These are phyloP conservation scores for Acanthamoeba polyphaga DNA, from an alignment of 208 protist genomes.

Conservation along the genomic window DNA sequence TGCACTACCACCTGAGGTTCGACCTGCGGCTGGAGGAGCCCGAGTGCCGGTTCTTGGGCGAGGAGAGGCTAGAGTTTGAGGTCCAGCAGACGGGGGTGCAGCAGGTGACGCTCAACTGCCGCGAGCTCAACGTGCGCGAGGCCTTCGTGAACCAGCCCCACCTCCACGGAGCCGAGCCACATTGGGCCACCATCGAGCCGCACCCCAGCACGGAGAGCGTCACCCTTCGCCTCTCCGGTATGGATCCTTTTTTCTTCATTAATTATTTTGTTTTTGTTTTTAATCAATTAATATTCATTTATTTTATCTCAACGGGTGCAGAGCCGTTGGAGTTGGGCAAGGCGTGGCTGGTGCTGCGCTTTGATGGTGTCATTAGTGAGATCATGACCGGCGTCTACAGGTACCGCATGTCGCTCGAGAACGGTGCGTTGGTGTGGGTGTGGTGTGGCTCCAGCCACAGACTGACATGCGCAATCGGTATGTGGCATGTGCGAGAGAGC, in stretches of 20 bases:
- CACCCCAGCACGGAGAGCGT: not conserved
- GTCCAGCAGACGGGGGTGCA: not conserved
- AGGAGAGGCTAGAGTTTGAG: not conserved
- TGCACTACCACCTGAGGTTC: slow-evolving; percentile 26
- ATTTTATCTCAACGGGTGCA: not conserved
- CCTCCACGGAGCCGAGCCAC: not conserved
- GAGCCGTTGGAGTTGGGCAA: not conserved
- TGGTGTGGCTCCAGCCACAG: too few relatives aligned
- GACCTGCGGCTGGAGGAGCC: not conserved
- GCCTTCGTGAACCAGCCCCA: not conserved
- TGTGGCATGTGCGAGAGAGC: not conserved
- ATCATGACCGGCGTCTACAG: slow-evolving; percentile 12
- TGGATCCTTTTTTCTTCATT: not conserved
- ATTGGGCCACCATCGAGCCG: not conserved
- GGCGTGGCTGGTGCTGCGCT: slow-evolving; percentile 7
- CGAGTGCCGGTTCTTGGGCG: not conserved
- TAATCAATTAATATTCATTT: not conserved
- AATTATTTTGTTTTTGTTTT: not conserved
- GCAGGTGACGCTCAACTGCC: slow-evolving; percentile 32
- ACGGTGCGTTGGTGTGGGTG: not conserved
- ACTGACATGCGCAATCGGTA: too few relatives aligned
- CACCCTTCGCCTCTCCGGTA: not conserved
- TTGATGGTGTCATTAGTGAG: not conserved
- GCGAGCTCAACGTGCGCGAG: not conserved
- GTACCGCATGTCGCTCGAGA: not conserved